phyloP scores from a whole-genome alignment of 257 asterid genomes.

The Leptodermis oblonga region DNA sequence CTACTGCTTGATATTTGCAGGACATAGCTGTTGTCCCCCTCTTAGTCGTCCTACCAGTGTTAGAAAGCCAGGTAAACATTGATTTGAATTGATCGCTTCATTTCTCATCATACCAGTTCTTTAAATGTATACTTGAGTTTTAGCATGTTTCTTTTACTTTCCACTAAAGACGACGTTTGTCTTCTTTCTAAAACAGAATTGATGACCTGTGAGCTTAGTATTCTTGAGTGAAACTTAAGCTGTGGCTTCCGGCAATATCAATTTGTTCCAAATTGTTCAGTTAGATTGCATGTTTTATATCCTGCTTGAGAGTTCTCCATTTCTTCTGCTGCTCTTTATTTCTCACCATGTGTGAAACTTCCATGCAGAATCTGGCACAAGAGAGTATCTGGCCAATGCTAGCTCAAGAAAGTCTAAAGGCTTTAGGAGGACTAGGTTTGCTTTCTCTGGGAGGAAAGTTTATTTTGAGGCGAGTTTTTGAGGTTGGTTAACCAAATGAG shows the following conservation, averaged over 20 bases:
- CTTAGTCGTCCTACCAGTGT: slow-evolving; percentile 89
- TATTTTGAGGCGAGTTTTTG: slow-evolving; percentile 84
- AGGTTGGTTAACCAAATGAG: slow-evolving; percentile 47
- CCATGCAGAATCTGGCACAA: slow-evolving; percentile 64
- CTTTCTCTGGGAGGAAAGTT: slow-evolving; percentile 94
- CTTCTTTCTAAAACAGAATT: not conserved
- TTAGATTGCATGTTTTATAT: not conserved
- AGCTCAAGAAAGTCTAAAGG: slow-evolving; percentile 86
- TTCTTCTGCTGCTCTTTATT: not conserved
- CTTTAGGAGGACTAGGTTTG: slow-evolving; percentile 82
- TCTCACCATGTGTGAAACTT: not conserved
- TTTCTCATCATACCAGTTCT: not conserved
- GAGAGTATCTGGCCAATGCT: slow-evolving; percentile 93
- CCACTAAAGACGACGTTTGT: not conserved
- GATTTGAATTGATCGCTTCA: not conserved
- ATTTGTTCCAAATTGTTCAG: not conserved
- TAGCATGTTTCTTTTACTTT: not conserved
- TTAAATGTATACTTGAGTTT: not conserved
- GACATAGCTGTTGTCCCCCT: slow-evolving; percentile 99
- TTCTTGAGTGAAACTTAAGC: not conserved
- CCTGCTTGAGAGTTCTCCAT: not conserved
- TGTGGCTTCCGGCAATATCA: not conserved
- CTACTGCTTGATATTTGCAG: slow-evolving; percentile 55
- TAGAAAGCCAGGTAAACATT: slow-evolving; percentile 87
- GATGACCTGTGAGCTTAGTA: not conserved